phyloP scores from a whole-genome alignment of 2,329 filamentous ascomycete species.

The Scopulariopsis brevicaulis region DNA sequence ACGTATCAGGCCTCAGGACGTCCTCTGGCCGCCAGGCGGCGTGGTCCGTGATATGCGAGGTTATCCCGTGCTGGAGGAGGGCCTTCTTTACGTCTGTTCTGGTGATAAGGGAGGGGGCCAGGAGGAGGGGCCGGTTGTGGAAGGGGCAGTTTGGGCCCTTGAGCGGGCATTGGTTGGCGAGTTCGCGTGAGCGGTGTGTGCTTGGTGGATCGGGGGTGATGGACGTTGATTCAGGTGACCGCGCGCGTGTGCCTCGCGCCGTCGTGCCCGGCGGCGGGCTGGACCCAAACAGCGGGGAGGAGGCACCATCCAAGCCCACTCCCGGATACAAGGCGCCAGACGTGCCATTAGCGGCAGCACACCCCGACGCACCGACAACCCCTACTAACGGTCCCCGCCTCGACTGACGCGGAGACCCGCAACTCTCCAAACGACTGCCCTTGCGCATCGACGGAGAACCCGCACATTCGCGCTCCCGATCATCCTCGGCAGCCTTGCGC shows the following conservation, averaged over 20 bases:
- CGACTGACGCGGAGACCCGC: neutral
- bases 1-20: neutral
- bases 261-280: neutral
- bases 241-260: neutral
- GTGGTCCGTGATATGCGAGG: conserved; percentile 19
- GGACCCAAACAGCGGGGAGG: neutral
- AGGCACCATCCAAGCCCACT: neutral
- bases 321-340: neutral
- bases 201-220: neutral
- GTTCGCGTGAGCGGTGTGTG: neutral
- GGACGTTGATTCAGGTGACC: neutral
- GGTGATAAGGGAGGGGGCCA: conserved; percentile 27
- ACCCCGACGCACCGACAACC: neutral
- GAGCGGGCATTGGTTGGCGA: conserved; percentile 16
- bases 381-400: neutral
- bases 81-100: conserved; percentile 22
- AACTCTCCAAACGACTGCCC: neutral
- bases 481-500: neutral
- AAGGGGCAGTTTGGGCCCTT: conserved; percentile 24
- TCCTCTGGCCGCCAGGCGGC: conserved; percentile 18
- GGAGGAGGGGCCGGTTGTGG: conserved; percentile 21
- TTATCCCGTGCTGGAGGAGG: conserved; percentile 31
- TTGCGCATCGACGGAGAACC: neutral
- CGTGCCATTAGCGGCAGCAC: neutral
- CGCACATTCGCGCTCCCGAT: neutral